Evolutionary conservation across 2,329 filamentous ascomycete genomes (phyloP).

Genomic region (Trichophyton schoenleinii): DNA sequence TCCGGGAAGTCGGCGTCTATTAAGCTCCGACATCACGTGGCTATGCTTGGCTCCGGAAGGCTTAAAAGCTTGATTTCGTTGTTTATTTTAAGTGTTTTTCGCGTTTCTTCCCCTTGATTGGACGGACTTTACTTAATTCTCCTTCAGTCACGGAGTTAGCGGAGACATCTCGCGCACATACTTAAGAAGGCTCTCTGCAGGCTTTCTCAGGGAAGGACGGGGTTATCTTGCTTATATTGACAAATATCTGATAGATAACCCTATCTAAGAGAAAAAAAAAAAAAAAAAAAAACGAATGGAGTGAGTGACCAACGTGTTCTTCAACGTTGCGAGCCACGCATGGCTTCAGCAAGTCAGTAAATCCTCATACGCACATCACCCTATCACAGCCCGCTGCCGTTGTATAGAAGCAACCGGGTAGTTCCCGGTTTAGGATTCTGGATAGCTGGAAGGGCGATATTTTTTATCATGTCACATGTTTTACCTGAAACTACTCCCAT

Average conservation of each 20-base stretch:
- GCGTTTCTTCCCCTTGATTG: background rate
- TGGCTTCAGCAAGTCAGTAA: too few species aligned
- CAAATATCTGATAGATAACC: too few species aligned
- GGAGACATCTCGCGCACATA: background rate
- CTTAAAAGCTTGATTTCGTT: background rate
- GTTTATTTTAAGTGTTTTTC: background rate
- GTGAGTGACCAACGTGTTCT: too few species aligned
- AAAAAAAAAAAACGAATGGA: too few species aligned
- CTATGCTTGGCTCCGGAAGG: background rate
- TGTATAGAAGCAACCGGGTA: constrained; percentile 20
- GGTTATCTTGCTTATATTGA: too few species aligned
- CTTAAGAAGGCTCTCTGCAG: too few species aligned
- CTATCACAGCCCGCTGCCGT: constrained; percentile 13
- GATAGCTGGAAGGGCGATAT: constrained; percentile 11
- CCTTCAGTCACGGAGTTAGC: background rate
- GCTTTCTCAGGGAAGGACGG: too few species aligned
- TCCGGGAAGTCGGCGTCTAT: background rate
- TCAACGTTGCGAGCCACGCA: too few species aligned
- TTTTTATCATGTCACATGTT: constrained; percentile 22
- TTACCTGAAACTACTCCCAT: constrained; percentile 35
- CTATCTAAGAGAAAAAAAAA: too few species aligned
- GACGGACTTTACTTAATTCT: background rate
- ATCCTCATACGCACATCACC: too few species aligned
- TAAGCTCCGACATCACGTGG: background rate
- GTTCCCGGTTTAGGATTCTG: constrained; percentile 14